A percentile compares a stretch with the other conserved stretches of the same genome.
Conservation (phyloP, 345 rosid species). For the Noccaea caerulescens region DNA sequence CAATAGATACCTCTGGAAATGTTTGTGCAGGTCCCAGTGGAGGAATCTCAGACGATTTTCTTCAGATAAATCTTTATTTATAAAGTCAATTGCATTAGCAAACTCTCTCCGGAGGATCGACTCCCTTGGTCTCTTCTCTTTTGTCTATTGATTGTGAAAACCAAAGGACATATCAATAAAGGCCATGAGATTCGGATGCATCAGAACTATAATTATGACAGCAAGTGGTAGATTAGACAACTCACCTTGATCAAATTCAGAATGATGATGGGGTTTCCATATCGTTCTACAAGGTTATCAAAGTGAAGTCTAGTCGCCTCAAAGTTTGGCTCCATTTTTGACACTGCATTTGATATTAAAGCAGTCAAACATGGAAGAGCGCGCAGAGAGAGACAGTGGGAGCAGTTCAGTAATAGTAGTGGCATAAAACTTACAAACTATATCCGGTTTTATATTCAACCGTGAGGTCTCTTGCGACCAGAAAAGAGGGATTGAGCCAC, state of each 20-base stretch:
- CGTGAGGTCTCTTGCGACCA: slow-evolving; percentile 99
- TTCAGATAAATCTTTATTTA: slow-evolving; percentile 85
- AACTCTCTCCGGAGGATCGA: slow-evolving; percentile 92
- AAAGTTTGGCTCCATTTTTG: slow-evolving; percentile 76
- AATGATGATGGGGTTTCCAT: slow-evolving; percentile 90
- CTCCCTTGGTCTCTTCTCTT: slow-evolving; percentile 74
- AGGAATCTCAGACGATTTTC: slow-evolving; percentile 77
- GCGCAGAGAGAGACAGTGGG: not conserved
- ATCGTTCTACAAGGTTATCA: slow-evolving; percentile 82
- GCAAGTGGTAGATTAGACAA: slow-evolving; percentile 18
- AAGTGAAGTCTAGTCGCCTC: slow-evolving; percentile 93
- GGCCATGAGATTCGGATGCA: not conserved
- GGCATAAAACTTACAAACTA: slow-evolving; percentile 63
- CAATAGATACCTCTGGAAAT: slow-evolving; percentile 67
- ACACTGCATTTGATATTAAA: slow-evolving; percentile 56
- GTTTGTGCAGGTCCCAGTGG: slow-evolving; percentile 60
- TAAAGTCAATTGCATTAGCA: slow-evolving; percentile 91
- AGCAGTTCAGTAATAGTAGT: slow-evolving; percentile 24
- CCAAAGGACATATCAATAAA: slow-evolving; percentile 18
- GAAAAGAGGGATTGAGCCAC: slow-evolving; percentile 93
- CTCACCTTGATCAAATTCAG: slow-evolving; percentile 87
- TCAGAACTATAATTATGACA: slow-evolving; percentile 2
- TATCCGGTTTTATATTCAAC: slow-evolving; percentile 89
- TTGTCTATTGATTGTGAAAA: slow-evolving; percentile 37
- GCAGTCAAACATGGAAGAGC: slow-evolving; percentile 9